Base-by-base conservation (phyloP, 164 flowering plant species). In the Aristolochia fimbriata region DNA sequence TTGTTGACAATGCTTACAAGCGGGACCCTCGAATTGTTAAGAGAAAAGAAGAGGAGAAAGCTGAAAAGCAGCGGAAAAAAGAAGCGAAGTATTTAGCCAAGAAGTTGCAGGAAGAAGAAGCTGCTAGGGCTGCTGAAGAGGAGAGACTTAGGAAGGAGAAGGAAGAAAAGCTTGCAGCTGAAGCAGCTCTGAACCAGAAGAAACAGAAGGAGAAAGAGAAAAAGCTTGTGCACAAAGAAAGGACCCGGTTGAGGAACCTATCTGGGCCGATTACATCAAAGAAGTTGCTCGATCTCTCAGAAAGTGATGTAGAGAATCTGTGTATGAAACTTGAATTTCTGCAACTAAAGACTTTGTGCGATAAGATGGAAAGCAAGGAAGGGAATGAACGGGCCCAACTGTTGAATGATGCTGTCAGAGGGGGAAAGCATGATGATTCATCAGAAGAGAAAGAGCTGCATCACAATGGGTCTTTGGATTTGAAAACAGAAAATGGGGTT, bases 1-100 rank as follows among this genome's bases (percentile, higher is more conserved):
- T 91, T 59, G 87, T 91, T 57, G 96, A 91, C 75, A 87, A 79
- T 81, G 92, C 98, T 0, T 88, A 88, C 60, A 91, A 71, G 74
- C 74, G 80, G 78, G 98, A 91, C 65, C 98, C 93, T 14, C 74
- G 98, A 70, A 80, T 91, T 61, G 59, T 71, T 49, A 77, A 77
- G 61, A 82, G 92, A 63, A 88, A 84, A 58, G 98, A 91, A 31
- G 86, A 76, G 62, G 77, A 77, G 73, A 87, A 77, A 64, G 92
- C 93, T 33, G 91, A 88, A 70, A 91, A 81, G 74, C 81, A 81
- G 66, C 80, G 76, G 77, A 91, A 77, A 66, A 91, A 81, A 70
- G 81, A 81, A 65, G 91, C 95, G 9, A 91, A 87, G 74, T 52
- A 51, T 66, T 61, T 88, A 70, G 91, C 84, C 6, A 88, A 76